Percentiles rank a stretch among this genome's conserved stretches.
Evolutionary conservation across 2,329 filamentous ascomycete species (phyloP).

Genomic region (Didymella sp.): DNA sequence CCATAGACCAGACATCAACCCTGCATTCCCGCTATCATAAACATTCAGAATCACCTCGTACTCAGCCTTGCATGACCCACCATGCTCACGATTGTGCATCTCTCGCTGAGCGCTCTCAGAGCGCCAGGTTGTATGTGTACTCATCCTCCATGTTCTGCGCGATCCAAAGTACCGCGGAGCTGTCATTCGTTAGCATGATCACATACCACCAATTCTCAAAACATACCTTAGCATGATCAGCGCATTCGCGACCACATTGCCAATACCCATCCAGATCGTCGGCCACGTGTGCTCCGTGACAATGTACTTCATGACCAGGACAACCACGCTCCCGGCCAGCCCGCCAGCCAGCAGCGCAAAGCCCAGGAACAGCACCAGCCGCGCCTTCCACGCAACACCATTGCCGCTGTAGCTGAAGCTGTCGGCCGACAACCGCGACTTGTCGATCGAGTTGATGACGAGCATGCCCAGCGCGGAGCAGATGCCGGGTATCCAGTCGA

Average conservation of each 20-base stretch:
- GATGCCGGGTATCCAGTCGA: slow-evolving; percentile 76
- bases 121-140: slow-evolving; percentile 72
- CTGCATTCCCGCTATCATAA: slow-evolving; percentile 10
- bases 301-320: slow-evolving; percentile 72
- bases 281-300: slow-evolving; percentile 65
- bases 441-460: slow-evolving; percentile 76
- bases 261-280: slow-evolving; percentile 71
- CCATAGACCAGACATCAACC: slow-evolving; percentile 8
- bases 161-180: slow-evolving; percentile 71
- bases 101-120: slow-evolving; percentile 50
- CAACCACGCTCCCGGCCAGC: slow-evolving; percentile 70
- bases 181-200: slow-evolving; percentile 45
- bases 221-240: slow-evolving; percentile 71
- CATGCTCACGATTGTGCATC: background rate
- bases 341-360: slow-evolving; percentile 74
- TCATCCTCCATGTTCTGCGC: slow-evolving; percentile 77
- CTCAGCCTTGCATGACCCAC: background rate
- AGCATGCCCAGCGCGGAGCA: slow-evolving; percentile 74
- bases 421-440: slow-evolving; percentile 68
- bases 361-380: slow-evolving; percentile 71
- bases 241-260: slow-evolving; percentile 69
- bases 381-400: slow-evolving; percentile 73
- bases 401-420: slow-evolving; percentile 70
- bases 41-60: background rate
- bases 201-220: background rate